Evolutionary conservation across 306 rosid genomes (phyloP), one percentile per base, ranked within the genome.

Genomic region (Rosa multiflora): DNA sequence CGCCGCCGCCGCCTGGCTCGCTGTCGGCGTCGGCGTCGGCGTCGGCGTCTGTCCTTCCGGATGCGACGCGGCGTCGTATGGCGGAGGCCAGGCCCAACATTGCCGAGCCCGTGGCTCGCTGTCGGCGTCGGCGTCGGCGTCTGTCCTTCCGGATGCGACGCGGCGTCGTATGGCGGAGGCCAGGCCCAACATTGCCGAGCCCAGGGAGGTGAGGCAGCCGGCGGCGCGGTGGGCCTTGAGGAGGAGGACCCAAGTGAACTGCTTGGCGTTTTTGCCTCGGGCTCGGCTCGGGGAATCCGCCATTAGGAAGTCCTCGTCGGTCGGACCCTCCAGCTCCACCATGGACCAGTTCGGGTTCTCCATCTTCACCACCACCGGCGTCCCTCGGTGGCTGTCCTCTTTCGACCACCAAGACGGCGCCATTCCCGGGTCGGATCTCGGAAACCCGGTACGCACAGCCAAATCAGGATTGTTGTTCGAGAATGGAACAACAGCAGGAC

Each of bases 341-440:
- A 95, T 91, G 14, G 98, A 91, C 94, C 94, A 95, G 83, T 93
- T 95, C 0, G 99, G 98, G 35, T 93, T 95, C 79, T 95, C 97
- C 99, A 95, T 95, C 82, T 93, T 95, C 17, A 95, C 97, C 61
- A 93, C 98, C 71, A 95, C 98, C 3, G 99, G 98, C n/a, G 98
- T 95, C 70, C 98, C 98, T 1, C 89, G 81, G 73, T 85, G 97
- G 76, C 78, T 58, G 44, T 95, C 93, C 43, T 92, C 90, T 11
- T 46, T 76, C 37, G 77, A 87, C 84, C 94, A 91, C 99, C 98
- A 91, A 70, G 84, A 83, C 15, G 94, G 87, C 18, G 95, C 87
- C 96, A 92, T 95, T 84, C 77, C 7, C 23, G 43, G 49, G 63
- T 46, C 82, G 51, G 91, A 86, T 88, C 88, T 87, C 74, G 40